phyloP scores from a whole-genome alignment of 2,329 filamentous ascomycete species.

The Fusarium sp. region DNA sequence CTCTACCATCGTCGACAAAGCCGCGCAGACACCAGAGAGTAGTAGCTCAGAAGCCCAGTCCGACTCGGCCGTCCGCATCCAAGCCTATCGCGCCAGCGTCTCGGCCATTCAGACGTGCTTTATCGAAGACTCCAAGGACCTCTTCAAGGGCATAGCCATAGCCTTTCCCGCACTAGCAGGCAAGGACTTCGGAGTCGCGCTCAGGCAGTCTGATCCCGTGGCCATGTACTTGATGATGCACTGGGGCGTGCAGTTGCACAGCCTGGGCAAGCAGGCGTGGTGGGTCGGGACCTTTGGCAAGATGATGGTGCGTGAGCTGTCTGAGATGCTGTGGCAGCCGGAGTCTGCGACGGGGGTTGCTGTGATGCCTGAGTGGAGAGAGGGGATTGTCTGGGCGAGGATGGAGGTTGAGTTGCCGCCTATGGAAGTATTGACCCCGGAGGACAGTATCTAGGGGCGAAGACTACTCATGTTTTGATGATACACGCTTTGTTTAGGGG shows the following conservation, averaged over 20 bases:
- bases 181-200: slow-evolving; percentile 49
- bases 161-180: slow-evolving; percentile 52
- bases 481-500: not conserved
- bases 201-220: slow-evolving; percentile 53
- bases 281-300: slow-evolving; percentile 45
- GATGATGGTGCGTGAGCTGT: slow-evolving; percentile 43
- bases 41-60: not conserved
- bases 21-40: slow-evolving; percentile 1
- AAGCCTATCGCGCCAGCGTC: slow-evolving; percentile 40
- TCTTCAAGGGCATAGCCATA: slow-evolving; percentile 52
- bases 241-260: slow-evolving; percentile 55
- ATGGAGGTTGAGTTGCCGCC: slow-evolving; percentile 30
- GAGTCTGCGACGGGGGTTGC: slow-evolving; percentile 8
- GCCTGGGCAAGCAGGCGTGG: slow-evolving; percentile 43
- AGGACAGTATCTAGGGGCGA: not conserved
- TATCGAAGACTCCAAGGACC: slow-evolving; percentile 53
- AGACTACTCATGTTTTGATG: not conserved
- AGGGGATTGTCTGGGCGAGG: slow-evolving; percentile 42
- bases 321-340: slow-evolving; percentile 23
- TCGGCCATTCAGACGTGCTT: slow-evolving; percentile 55
- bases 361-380: slow-evolving; percentile 33
- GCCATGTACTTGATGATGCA: slow-evolving; percentile 56
- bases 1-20: slow-evolving; percentile 32
- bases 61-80: slow-evolving; percentile 10
- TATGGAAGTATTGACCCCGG: not conserved